These are phyloP conservation scores for Tephrocybe sp. DNA, from an alignment of 768 basidiomycete species.

Conservation along the genomic window DNA sequence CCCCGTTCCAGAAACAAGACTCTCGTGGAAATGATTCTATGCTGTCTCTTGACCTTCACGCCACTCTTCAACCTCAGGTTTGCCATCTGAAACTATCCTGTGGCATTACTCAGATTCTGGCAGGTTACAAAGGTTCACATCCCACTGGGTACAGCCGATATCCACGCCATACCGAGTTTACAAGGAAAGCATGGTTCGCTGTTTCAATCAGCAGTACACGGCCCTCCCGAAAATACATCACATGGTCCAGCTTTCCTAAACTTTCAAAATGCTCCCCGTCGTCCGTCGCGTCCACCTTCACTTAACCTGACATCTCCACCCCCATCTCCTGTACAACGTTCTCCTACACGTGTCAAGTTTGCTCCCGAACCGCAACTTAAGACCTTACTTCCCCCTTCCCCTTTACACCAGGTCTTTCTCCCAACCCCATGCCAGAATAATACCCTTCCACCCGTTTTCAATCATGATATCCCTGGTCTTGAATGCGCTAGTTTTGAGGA, in stretches of 20 bases:
- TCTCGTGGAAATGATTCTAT: conserved; percentile 2
- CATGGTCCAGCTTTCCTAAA: conserved; percentile 21
- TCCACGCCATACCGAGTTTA: conserved; percentile 1
- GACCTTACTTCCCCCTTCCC: conserved; percentile 1
- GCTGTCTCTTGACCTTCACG: conserved; percentile 6
- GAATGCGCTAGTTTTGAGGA: neutral
- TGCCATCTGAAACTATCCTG: neutral
- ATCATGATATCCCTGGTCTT: neutral
- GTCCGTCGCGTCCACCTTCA: conserved; percentile 29
- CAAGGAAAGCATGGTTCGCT: conserved; percentile 14
- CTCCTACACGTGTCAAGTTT: conserved; percentile 21
- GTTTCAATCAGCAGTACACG: conserved; percentile 14
- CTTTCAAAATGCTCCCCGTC: conserved; percentile 9
- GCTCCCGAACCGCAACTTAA: conserved; percentile 11
- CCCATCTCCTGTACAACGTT: conserved; percentile 9
- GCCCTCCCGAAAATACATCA: conserved; percentile 20
- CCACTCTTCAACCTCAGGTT: neutral
- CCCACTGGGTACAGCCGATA: neutral
- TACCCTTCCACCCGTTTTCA: neutral
- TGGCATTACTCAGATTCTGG: neutral
- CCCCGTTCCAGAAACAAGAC: conserved; percentile 1
- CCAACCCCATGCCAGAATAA: neutral
- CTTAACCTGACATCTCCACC: conserved; percentile 17
- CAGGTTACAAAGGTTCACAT: conserved; percentile 1
- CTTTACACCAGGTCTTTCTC: neutral